phyloP scores from a whole-genome alignment of 805 yeast species.

The Cyberlindnera samutprakarnensis region DNA sequence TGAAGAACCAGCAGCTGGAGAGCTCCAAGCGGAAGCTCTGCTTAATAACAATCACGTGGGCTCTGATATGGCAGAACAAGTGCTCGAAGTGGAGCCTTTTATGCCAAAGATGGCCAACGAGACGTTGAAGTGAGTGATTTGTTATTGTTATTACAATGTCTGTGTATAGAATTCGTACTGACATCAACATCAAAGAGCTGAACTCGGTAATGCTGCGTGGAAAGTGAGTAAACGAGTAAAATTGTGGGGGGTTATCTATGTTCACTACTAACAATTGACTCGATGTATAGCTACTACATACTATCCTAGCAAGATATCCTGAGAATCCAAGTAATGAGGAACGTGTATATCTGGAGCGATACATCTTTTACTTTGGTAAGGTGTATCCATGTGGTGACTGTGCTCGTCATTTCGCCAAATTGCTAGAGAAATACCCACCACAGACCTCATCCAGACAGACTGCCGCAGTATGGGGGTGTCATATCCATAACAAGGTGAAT shows the following conservation, averaged over 20 bases:
- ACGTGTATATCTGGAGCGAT: constrained; percentile 51
- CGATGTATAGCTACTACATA: constrained; percentile 54
- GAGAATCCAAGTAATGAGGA: constrained; percentile 66
- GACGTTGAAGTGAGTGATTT: constrained; percentile 41
- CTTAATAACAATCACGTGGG: no score
- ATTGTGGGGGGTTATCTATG: background rate
- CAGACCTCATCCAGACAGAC: constrained; percentile 67
- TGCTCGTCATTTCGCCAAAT: constrained; percentile 78
- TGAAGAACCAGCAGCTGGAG: no score
- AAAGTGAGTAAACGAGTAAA: constrained; percentile 22
- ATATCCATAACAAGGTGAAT: constrained; percentile 83
- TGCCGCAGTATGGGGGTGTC: constrained; percentile 97
- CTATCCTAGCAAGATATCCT: constrained; percentile 88
- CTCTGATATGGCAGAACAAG: no score
- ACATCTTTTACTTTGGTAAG: constrained; percentile 71
- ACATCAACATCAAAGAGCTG: constrained; percentile 37
- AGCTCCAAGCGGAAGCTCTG: no score
- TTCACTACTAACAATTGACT: background rate
- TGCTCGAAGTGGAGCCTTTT: constrained; percentile 15
- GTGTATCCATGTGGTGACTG: constrained; percentile 98
- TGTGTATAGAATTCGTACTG: no score
- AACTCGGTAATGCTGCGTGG: constrained; percentile 91
- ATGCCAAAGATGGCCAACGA: constrained; percentile 95
- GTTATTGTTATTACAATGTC: no score
- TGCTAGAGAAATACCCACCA: constrained; percentile 72